Conservation (phyloP, 2,329 filamentous ascomycete species). For the Cryoendolithus antarcticus region DNA sequence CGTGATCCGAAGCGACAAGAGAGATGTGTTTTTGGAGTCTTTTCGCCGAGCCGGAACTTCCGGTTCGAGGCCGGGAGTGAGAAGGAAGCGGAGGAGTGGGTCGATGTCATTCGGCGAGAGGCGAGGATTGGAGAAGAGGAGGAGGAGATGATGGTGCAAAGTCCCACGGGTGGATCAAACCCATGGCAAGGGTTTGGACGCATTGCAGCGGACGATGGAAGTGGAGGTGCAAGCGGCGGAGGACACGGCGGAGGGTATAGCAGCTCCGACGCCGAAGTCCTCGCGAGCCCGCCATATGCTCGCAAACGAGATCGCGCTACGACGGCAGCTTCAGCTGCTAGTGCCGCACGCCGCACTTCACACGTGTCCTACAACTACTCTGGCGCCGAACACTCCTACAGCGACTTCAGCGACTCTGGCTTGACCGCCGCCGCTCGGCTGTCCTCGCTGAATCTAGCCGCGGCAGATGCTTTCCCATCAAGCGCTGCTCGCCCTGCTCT, state of each 20-base stretch:
- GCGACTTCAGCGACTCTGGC: conserved; percentile 56
- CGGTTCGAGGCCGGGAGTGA: conserved; percentile 68
- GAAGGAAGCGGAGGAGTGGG: conserved; percentile 74
- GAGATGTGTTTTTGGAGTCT: conserved; percentile 80
- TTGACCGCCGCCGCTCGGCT: conserved; percentile 34
- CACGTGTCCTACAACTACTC: conserved; percentile 44
- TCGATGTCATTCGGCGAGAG: conserved; percentile 64
- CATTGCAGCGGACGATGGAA: conserved; percentile 1
- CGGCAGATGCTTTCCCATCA: conserved; percentile 30
- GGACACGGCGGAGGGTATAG: conserved; percentile 24
- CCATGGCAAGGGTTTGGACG: conserved; percentile 31
- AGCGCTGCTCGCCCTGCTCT: neutral
- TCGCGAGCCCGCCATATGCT: conserved; percentile 3
- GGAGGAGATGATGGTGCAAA: conserved; percentile 65
- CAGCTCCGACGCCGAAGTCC: conserved; percentile 33
- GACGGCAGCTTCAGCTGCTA: conserved; percentile 3
- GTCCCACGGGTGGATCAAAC: conserved; percentile 45
- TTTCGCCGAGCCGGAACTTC: conserved; percentile 81
- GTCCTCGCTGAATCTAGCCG: conserved; percentile 8
- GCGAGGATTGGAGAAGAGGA: conserved; percentile 82
- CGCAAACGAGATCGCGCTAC: no score
- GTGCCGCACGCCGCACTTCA: conserved; percentile 42
- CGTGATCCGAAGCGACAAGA: conserved; percentile 81
- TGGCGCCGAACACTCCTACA: conserved; percentile 56
- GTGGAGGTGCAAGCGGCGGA: conserved; percentile 7